Conservation (phyloP, 73 alveolate genomes). For the Symbiodinium natans region DNA sequence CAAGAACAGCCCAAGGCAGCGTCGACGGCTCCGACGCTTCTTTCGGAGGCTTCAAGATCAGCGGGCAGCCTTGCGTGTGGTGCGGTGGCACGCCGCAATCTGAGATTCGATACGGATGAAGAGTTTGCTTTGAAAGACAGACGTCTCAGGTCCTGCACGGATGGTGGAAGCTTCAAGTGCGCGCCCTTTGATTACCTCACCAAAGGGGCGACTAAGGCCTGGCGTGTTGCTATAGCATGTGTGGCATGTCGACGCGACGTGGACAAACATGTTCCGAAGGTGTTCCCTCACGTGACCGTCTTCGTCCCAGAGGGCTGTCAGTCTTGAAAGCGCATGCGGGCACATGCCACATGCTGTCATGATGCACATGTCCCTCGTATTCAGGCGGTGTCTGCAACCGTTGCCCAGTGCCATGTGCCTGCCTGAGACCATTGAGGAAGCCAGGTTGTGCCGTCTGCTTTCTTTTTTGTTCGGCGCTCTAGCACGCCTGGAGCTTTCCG, state of each 20-base stretch:
- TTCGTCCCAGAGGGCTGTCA: not conserved
- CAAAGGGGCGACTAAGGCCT: slow-evolving; percentile 52
- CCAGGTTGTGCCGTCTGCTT: too few species aligned
- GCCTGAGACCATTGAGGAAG: too few species aligned
- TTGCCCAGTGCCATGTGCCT: not conserved
- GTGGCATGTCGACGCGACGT: not conserved
- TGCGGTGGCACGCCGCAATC: slow-evolving; percentile 10
- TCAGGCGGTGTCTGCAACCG: not conserved
- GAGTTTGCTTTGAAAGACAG: not conserved
- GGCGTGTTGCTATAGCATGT: not conserved
- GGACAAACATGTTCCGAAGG: not conserved
- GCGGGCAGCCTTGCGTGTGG: slow-evolving; percentile 26
- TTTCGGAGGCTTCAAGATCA: not conserved
- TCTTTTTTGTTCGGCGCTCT: too few species aligned
- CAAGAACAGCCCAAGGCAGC: not conserved
- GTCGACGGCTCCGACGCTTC: slow-evolving; percentile 5
- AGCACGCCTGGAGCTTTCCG: too few species aligned
- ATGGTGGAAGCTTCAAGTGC: slow-evolving; percentile 18
- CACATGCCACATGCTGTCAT: too few species aligned
- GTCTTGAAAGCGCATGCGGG: not conserved
- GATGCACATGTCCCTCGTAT: too few species aligned
- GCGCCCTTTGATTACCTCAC: slow-evolving; percentile 59
- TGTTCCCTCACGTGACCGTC: slow-evolving; percentile 4
- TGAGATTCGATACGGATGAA: not conserved
- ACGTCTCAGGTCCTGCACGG: slow-evolving; percentile 24